phyloP scores from a whole-genome alignment of 495 filamentous ascomycete species.

The Xylaria grammica region DNA sequence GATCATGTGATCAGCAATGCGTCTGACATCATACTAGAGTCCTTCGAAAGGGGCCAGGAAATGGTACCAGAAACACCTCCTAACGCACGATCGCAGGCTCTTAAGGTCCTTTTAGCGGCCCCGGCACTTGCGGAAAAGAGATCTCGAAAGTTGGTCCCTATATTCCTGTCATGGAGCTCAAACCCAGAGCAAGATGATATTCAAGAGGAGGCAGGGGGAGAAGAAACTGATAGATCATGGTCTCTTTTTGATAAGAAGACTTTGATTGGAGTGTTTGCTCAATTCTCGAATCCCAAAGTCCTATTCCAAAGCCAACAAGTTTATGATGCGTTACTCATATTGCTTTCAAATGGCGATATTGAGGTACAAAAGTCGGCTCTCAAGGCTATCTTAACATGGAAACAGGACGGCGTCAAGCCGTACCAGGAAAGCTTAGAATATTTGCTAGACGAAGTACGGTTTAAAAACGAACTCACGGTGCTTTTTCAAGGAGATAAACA shows the following conservation, averaged over 20 bases:
- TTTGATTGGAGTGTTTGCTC: constrained; percentile 79
- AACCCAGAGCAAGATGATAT: constrained; percentile 54
- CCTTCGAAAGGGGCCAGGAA: constrained; percentile 57
- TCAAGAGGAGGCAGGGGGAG: constrained; percentile 38
- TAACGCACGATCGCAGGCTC: constrained; percentile 72
- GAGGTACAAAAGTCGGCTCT: constrained; percentile 86
- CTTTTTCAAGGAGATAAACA: constrained; percentile 83
- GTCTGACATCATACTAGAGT: constrained; percentile 52
- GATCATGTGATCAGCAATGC: constrained; percentile 46
- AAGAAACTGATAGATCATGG: constrained; percentile 62
- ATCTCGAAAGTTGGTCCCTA: constrained; percentile 81
- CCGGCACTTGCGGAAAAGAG: constrained; percentile 82
- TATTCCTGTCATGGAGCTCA: constrained; percentile 78
- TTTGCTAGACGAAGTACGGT: constrained; percentile 86
- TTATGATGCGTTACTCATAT: constrained; percentile 69
- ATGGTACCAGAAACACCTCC: constrained; percentile 42
- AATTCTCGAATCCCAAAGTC: constrained; percentile 83
- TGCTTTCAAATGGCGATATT: constrained; percentile 84
- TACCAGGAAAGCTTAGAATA: constrained; percentile 90
- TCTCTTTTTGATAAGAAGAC: constrained; percentile 71
- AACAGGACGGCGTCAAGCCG: constrained; percentile 69
- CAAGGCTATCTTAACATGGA: constrained; percentile 89
- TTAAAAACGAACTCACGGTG: constrained; percentile 87
- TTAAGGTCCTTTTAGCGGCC: constrained; percentile 74
- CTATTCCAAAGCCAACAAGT: constrained; percentile 81